These are phyloP conservation scores for Lentinula sp. DNA, from an alignment of 768 basidiomycete species.

Conservation along the genomic window DNA sequence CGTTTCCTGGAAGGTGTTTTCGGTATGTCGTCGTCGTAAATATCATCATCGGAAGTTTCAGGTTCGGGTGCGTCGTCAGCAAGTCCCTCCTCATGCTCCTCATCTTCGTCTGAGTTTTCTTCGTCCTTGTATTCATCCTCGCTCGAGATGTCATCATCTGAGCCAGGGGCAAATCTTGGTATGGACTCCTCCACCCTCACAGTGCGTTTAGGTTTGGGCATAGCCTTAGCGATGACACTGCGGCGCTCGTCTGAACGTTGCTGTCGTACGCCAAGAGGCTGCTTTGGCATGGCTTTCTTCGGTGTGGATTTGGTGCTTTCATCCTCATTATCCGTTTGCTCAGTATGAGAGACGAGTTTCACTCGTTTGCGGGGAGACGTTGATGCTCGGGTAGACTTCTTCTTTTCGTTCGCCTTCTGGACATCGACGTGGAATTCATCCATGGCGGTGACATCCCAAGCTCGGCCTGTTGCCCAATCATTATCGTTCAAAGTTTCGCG, in stretches of 20 bases:
- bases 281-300: not conserved
- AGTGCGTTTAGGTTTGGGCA: not conserved
- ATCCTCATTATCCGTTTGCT: not conserved
- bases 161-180: constrained; percentile 11
- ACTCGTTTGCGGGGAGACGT: not conserved
- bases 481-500: constrained; percentile 20
- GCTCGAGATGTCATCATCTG: constrained; percentile 19
- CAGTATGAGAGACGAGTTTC: not conserved
- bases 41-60: constrained; percentile 11
- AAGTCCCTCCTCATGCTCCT: constrained; percentile 17
- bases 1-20: constrained; percentile 54
- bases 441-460: constrained; percentile 35
- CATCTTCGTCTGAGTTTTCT: constrained; percentile 17
- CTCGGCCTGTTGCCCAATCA: constrained; percentile 31
- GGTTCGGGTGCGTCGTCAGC: not conserved
- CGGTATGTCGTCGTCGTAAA: constrained; percentile 26
- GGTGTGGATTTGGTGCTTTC: not conserved
- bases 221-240: not conserved
- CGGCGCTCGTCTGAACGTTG: not conserved
- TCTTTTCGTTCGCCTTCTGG: not conserved
- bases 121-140: constrained; percentile 25
- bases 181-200: constrained; percentile 1
- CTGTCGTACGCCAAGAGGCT: not conserved
- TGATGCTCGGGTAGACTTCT: not conserved
- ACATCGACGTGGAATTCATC: not conserved